Base-by-base conservation (phyloP, 441 rosid genomes). In the Adansonia grandidieri region DNA sequence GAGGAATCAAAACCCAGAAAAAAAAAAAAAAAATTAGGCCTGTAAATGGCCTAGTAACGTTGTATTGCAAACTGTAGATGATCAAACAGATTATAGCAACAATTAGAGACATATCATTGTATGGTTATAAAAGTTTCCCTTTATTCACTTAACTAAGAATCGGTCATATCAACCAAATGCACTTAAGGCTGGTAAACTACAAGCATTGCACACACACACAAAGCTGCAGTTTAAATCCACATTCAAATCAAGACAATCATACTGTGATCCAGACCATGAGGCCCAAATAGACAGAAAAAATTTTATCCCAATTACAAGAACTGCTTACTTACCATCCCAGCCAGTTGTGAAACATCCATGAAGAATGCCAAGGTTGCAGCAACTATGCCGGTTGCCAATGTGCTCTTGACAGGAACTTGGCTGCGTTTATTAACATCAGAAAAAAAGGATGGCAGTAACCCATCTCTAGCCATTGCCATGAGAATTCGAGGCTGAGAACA, bases 381-480 rank as follows among this genome's bases (percentile, higher is more conserved):
- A 76, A 83, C 82, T 63, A 89, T 1, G 73, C 97, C 97, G 73
- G 93, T 90, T 37, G 75, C 78, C 70, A 92, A 45, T 22, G 97
- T 92, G 81, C 97, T 77, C 82, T 92, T 92, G 67, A 90, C 79
- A 62, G 97, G 97, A 73, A 92, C 89, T 80, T 90, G 97, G 63
- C 90, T 86, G 22, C 73, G 80, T 57, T 77, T 84, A 77, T 89
- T 88, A 64, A 92, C 88, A 57, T 92, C 94, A 11, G 93, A 92
- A 83, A 92, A 92, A 81, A 92, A 92, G 63, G 94, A 73, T 56
- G 97, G 97, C 77, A 92, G 83, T 82, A 92, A 84, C 64, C 97
- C 97, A 86, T 92, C 97, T 88, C 94, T 89, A 53, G 94, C 91
- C 97, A 92, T 92, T 74, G 93, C 93, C 97, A 92, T 84, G 80